Base-by-base conservation (phyloP, 306 rosid genomes). In the Astragalus membranaceus region DNA sequence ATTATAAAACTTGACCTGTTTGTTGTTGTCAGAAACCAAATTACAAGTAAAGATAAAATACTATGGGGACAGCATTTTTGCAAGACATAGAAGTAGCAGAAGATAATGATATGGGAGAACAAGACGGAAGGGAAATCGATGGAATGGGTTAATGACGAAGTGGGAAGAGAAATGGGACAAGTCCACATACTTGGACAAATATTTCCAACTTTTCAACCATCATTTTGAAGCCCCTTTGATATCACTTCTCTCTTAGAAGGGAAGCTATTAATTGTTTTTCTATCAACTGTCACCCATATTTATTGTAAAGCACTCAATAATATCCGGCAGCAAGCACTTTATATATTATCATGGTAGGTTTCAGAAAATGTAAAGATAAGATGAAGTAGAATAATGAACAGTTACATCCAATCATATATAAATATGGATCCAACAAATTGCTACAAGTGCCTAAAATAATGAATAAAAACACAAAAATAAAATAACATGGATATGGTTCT, bases 401-500 rank as follows among this genome's bases (percentile, higher is more conserved):
- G 23, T 7, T 64, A 16, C 53, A 33, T 56, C 42, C 51, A 5
- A 48, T 54, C 48, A 30, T 67, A 73, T 41, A 56, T 42, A 69
- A 54, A 53, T 63, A 8, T 11, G 2, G 70, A 67, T 58, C 23
- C 16, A 42, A 51, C 20, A 65, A 33, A 64, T 48, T 67, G 35
- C 54, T 61, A 35, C 7, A 42, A 46, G 53, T 37, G 51, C 4
- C 15, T n/a, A 67, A 66, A 35, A 78, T 48, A 36, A 73, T 77
- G 7, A 12, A 33, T 13, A 37, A 63, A 6, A 49, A 67, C 62
- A 63, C 43, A 46, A 75, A 46, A 75, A 7, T 39, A 47, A 67
- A 57, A 49, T 29, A 54, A 69, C 59, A 14, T 23, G 29, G 44
- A 57, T 13, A 51, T 5, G 59, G 79, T 49, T 82, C 58, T 51